Conservation (phyloP, 495 filamentous ascomycete genomes). For the Penicillium egyptiacum region DNA sequence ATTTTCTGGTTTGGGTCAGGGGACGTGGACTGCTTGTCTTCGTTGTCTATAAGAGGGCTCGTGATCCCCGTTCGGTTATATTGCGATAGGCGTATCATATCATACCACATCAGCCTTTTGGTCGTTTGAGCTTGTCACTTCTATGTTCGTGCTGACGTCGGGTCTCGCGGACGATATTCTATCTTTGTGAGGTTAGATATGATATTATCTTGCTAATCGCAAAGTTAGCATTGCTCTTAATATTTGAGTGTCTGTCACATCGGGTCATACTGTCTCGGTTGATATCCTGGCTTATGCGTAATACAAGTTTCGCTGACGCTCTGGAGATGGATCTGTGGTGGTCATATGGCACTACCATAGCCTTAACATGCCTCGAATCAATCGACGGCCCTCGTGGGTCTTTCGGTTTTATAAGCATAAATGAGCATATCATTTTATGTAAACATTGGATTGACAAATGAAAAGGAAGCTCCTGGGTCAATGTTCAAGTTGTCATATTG, state of each 20-base stretch:
- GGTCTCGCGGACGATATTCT: neutral
- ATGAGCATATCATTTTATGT: neutral
- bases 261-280: constrained; percentile 1
- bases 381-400: neutral
- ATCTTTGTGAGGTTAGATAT: neutral
- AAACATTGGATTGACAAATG: neutral
- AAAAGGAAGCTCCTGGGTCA: neutral
- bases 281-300: neutral
- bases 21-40: neutral
- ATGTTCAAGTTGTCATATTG: neutral
- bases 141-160: neutral
- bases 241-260: neutral
- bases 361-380: neutral
- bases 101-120: neutral
- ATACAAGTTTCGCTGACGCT: neutral
- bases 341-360: neutral
- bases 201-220: neutral
- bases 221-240: neutral
- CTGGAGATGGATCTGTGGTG: neutral
- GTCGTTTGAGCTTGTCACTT: no score
- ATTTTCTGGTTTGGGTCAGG: neutral
- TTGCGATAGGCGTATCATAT: neutral
- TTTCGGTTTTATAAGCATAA: neutral
- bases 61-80: neutral
- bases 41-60: constrained; percentile 1